These are phyloP conservation scores for Pelargonium fulgidum DNA, from an alignment of 441 rosid genomes.

Conservation along the genomic window DNA sequence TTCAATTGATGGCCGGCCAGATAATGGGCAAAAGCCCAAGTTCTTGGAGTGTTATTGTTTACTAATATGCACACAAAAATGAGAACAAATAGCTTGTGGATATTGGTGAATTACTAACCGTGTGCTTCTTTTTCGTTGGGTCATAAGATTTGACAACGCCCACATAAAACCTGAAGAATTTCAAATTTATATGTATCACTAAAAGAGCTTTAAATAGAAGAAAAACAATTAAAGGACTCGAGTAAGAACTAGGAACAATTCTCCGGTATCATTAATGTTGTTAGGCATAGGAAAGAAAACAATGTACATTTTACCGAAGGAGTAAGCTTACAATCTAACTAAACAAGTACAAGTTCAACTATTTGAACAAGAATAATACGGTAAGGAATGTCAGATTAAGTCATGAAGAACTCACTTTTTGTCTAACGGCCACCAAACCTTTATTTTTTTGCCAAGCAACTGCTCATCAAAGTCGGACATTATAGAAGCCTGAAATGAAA, in stretches of 20 bases:
- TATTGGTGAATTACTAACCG: conserved; percentile 33
- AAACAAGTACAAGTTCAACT: conserved; percentile 7
- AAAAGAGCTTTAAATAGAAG: neutral
- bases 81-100: neutral
- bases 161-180: conserved; percentile 53
- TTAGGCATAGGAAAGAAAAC: too few species aligned
- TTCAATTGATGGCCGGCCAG: neutral
- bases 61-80: neutral
- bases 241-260: too few species aligned
- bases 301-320: conserved; percentile 8
- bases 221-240: neutral
- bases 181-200: neutral
- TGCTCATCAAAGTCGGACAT: conserved; percentile 31
- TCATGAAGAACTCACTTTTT: conserved; percentile 39
- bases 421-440: conserved; percentile 89
- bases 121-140: conserved; percentile 40
- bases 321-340: neutral
- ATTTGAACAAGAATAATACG: conserved; percentile 8
- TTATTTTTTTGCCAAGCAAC: conserved; percentile 53
- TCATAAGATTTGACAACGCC: conserved; percentile 46
- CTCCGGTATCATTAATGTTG: too few species aligned
- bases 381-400: neutral
- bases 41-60: neutral
- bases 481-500: conserved; percentile 36
- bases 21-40: neutral